Base-by-base conservation (phyloP, 306 rosid species). In the Sicyos baderoa region DNA sequence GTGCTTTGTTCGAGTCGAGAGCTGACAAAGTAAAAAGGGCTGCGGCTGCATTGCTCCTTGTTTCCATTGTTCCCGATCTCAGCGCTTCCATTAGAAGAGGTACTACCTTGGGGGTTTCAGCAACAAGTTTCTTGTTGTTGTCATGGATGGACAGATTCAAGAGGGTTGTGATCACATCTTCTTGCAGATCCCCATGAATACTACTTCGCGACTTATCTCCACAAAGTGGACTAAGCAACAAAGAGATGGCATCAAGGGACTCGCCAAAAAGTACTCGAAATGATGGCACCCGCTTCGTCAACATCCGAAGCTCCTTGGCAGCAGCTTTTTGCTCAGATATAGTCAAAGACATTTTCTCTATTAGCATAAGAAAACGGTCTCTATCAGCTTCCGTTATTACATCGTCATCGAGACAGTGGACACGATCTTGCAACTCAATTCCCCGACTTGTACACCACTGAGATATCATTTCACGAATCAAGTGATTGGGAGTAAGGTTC, bases 21-120 rank as follows among this genome's bases (percentile, higher is more conserved):
- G 95, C 96, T 13, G 97, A 92, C 70, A 92, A 54, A 37, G 96
- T 92, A 78, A 92, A 92, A 65, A 92, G 84, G n/a, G 97, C 77
- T 1, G 97, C 97, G 14, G 97, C 96, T 7, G 97, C 84, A 72
- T 89, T 92, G 82, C 87, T 85, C 76, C 93, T 83, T 17, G 96
- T 92, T 70, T 86, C 91, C 22, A 79, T 82, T 23, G 95, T 92
- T 79, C 97, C 93, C 2, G 86, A 77, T 60, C 77, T 75, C 67
- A 92, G 72, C n/a, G 96, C 89, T 52, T 85, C 84, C 65, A 77
- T 82, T 15, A 89, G 87, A 12, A 87, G 55, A 14, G 86, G 87
- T 57, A 92, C 81, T 23, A 84, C 96, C 80, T 49, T 79, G 0
- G 88, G 93, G 12, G 86, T 86, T 84, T 92, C 96, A 0, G 87